A percentile compares a stretch with the other conserved stretches of the same genome.
Conservation (phyloP, 208 protist species). For the Vickermania ingenoplastis region DNA sequence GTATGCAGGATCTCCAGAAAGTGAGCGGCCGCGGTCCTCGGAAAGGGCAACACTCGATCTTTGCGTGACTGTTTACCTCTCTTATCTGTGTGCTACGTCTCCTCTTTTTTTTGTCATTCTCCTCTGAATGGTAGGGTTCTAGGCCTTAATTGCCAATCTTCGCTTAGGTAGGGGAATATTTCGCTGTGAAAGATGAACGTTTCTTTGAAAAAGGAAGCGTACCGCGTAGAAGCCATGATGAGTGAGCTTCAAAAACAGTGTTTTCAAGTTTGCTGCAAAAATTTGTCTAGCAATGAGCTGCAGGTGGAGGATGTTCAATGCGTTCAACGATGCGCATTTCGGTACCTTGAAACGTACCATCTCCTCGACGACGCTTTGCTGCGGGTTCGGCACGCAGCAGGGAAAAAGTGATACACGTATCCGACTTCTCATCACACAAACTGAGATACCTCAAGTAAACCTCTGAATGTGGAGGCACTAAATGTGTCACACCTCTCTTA, state of each 20-base stretch:
- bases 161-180: too few relatives aligned
- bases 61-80: too few relatives aligned
- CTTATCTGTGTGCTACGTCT: too few relatives aligned
- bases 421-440: constrained; percentile 1
- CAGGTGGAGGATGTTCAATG: constrained; percentile 71
- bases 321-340: constrained; percentile 72
- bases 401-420: constrained; percentile 8
- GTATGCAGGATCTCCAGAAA: too few relatives aligned
- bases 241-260: constrained; percentile 62
- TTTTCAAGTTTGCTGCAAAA: constrained; percentile 77
- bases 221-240: constrained; percentile 82
- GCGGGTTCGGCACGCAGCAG: constrained; percentile 19
- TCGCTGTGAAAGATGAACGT: constrained; percentile 75
- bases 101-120: too few relatives aligned
- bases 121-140: too few relatives aligned
- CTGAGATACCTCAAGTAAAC: too few relatives aligned
- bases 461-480: too few relatives aligned
- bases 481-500: too few relatives aligned
- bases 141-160: too few relatives aligned
- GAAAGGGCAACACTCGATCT: too few relatives aligned
- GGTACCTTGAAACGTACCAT: constrained; percentile 65
- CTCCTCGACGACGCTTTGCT: constrained; percentile 52
- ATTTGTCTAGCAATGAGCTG: constrained; percentile 51
- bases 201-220: constrained; percentile 76
- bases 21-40: too few relatives aligned